A percentile compares a stretch with the other conserved stretches of the same genome.
phyloP scores from a whole-genome alignment of 495 filamentous ascomycete species.

The Xylaria intraflava region DNA sequence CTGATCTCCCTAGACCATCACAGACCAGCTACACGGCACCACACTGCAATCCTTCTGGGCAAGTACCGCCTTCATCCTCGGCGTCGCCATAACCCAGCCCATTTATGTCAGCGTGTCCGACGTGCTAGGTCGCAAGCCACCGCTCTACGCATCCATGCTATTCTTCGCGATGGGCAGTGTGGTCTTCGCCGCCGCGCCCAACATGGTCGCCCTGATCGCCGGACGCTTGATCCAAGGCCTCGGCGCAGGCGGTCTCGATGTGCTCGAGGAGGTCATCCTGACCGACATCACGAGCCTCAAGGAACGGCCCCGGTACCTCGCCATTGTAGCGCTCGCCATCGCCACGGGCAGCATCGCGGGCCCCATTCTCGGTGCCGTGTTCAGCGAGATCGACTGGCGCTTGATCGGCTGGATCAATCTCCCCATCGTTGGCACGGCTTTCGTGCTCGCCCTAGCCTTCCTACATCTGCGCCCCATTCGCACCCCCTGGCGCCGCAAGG shows the following conservation, averaged over 20 bases:
- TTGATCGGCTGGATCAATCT: slow-evolving; percentile 43
- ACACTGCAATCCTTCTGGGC: slow-evolving; percentile 53
- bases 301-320: slow-evolving; percentile 35
- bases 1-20: slow-evolving; percentile 26
- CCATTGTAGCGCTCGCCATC: slow-evolving; percentile 30
- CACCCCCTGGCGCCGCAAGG: slow-evolving; percentile 14
- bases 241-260: slow-evolving; percentile 66
- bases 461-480: slow-evolving; percentile 25
- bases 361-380: slow-evolving; percentile 30
- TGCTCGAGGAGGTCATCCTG: slow-evolving; percentile 68
- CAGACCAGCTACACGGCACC: slow-evolving; percentile 37
- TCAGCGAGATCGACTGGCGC: slow-evolving; percentile 32
- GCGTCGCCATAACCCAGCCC: slow-evolving; percentile 35
- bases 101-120: slow-evolving; percentile 45
- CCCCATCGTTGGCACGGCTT: slow-evolving; percentile 22
- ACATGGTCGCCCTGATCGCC: slow-evolving; percentile 59
- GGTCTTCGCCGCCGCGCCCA: slow-evolving; percentile 56
- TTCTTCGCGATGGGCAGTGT: slow-evolving; percentile 59
- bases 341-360: slow-evolving; percentile 31
- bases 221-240: slow-evolving; percentile 67
- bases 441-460: slow-evolving; percentile 26
- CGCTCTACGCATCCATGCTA: slow-evolving; percentile 56
- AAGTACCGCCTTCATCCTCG: slow-evolving; percentile 46
- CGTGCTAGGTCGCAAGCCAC: slow-evolving; percentile 68
- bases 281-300: slow-evolving; percentile 46